Percentiles rank a stretch among this genome's conserved stretches.
Evolutionary conservation across 2,329 filamentous ascomycete species (phyloP).

Genomic region (Exserohilum rostratum): DNA sequence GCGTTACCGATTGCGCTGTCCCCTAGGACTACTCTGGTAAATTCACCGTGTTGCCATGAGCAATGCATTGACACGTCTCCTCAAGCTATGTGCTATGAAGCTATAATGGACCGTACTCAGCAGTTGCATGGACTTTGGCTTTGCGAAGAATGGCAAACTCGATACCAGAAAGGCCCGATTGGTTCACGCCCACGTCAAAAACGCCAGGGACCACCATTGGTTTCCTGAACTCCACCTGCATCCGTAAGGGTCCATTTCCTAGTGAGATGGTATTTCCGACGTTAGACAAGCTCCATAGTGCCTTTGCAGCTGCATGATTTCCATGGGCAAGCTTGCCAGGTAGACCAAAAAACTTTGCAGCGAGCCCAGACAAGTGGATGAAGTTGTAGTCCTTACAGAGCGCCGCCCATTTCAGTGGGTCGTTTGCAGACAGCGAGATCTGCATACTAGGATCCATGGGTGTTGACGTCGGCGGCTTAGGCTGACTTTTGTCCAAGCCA

Average conservation of each 20-base stretch:
- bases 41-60: neutral
- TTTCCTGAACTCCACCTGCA: conserved; percentile 9
- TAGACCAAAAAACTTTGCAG: conserved; percentile 6
- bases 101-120: neutral
- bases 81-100: neutral
- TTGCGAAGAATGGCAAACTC: neutral
- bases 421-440: conserved; percentile 1
- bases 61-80: neutral
- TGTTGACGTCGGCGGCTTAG: neutral
- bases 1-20: neutral
- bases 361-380: conserved; percentile 5
- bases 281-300: neutral
- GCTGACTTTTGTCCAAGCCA: neutral
- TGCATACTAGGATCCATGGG: neutral
- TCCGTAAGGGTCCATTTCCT: neutral
- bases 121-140: neutral
- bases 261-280: neutral
- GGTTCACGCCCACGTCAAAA: neutral
- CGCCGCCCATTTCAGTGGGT: conserved; percentile 7
- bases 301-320: conserved; percentile 8
- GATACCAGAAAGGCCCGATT: neutral
- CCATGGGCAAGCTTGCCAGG: conserved; percentile 13
- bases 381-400: conserved; percentile 16
- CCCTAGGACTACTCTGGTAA: too few relatives aligned
- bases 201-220: conserved; percentile 5